Percentiles rank a stretch among this genome's conserved stretches.
These are phyloP conservation scores for Botryotinia narcissicola DNA, from an alignment of 2,329 filamentous ascomycete genomes.

Conservation along the genomic window DNA sequence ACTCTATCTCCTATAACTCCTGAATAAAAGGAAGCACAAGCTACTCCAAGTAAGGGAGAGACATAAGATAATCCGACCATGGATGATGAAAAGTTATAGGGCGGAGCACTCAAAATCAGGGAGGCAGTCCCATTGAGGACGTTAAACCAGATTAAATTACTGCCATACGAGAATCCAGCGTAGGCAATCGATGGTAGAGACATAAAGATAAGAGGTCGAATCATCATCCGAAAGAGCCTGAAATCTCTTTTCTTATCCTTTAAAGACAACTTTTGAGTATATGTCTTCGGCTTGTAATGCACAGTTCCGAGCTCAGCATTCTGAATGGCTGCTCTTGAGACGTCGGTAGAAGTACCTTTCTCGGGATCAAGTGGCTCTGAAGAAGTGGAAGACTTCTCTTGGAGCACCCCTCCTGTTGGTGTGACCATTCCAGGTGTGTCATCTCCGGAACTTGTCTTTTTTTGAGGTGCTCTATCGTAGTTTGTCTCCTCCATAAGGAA, in stretches of 20 bases:
- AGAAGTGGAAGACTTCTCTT: background rate
- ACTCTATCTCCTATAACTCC: slow-evolving; percentile 37
- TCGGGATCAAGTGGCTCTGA: slow-evolving; percentile 24
- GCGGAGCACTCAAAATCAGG: slow-evolving; percentile 36
- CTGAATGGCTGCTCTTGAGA: background rate
- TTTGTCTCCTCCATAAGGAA: slow-evolving; percentile 61
- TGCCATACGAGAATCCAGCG: slow-evolving; percentile 40
- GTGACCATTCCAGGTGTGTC: slow-evolving; percentile 22
- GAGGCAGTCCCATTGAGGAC: slow-evolving; percentile 41
- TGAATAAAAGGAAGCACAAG: slow-evolving; percentile 34
- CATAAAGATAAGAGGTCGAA: slow-evolving; percentile 37
- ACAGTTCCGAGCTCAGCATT: slow-evolving; percentile 12
- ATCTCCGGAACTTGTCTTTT: slow-evolving; percentile 16
- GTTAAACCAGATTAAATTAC: slow-evolving; percentile 41
- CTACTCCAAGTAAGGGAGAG: slow-evolving; percentile 35
- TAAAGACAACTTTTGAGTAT: slow-evolving; percentile 33
- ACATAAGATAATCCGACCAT: slow-evolving; percentile 40
- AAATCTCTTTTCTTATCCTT: slow-evolving; percentile 33
- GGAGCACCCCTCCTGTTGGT: slow-evolving; percentile 18
- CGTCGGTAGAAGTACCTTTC: slow-evolving; percentile 15
- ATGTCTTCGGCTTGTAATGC: slow-evolving; percentile 30
- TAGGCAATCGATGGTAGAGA: slow-evolving; percentile 39
- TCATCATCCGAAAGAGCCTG: slow-evolving; percentile 36
- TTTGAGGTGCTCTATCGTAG: slow-evolving; percentile 30
- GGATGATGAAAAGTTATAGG: slow-evolving; percentile 40